phyloP scores from a whole-genome alignment of 306 rosid genomes.

The Cercis canadensis region DNA sequence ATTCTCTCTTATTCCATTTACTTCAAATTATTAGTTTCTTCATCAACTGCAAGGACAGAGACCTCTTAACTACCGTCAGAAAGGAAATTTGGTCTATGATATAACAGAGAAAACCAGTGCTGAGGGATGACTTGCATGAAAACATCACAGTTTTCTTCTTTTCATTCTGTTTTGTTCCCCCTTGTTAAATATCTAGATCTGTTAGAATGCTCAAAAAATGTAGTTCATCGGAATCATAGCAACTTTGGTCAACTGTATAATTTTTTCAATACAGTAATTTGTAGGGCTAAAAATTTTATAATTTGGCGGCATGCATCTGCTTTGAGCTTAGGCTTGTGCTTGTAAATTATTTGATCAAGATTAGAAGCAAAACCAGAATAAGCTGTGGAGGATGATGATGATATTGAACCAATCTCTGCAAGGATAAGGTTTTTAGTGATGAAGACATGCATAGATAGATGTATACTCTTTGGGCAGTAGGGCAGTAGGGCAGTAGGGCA shows the following conservation, averaged over 20 bases:
- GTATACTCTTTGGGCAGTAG: too few relatives aligned
- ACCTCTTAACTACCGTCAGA: not conserved
- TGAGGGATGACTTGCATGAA: too few relatives aligned
- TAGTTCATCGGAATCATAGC: not conserved
- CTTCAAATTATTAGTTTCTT: not conserved
- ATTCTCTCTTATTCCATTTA: not conserved
- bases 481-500: too few relatives aligned
- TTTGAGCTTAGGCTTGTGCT: too few relatives aligned
- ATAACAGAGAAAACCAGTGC: too few relatives aligned
- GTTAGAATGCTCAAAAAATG: too few relatives aligned
- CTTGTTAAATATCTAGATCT: too few relatives aligned
- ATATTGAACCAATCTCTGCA: not conserved
- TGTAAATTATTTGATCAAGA: not conserved
- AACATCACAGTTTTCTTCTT: not conserved
- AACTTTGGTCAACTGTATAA: too few relatives aligned
- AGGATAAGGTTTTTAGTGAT: constrained; percentile 20
- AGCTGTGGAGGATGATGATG: not conserved
- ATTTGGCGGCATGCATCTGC: too few relatives aligned
- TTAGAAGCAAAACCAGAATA: not conserved
- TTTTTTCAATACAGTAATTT: too few relatives aligned
- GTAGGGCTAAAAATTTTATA: too few relatives aligned
- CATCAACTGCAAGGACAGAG: not conserved
- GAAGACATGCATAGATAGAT: constrained; percentile 23
- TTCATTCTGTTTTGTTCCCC: not conserved
- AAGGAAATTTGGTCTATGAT: too few relatives aligned